Base-by-base conservation (phyloP, 805 yeast genomes). In the Candida michaelii region DNA sequence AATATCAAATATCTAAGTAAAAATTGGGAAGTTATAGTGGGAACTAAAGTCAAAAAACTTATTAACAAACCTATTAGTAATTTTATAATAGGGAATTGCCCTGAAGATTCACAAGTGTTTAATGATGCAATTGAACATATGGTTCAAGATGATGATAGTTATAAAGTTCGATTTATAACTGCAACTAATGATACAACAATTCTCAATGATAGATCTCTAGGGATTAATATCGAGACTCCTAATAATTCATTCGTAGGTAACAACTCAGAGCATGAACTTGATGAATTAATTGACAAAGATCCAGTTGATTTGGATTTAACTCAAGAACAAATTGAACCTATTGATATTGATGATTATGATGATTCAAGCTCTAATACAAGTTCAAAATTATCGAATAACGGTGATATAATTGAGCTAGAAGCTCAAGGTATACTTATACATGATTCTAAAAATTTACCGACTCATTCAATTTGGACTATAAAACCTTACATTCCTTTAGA, bases 391-490 rank as follows among this genome's bases (percentile, higher is more conserved):
- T 66, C 69, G 2, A 80, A 82, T 14, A 80, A 81, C 52, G 85
- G 84, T 5, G 79, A 75, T 8, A 65, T 76, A 12, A 76, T 83
- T 7, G 91, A 87, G 50, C 66, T 90, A 30, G 98, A 91, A 60
- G 98, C 97, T 0, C 97, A 91, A 56, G 99, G 99, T 2, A 83
- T 93, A 8, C 61, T 91, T 15, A 83, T 93, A 7, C 85, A 80
- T 49, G 85, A 83, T 55, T 60, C 71, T 2, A 65, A 66, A 27
- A 71, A 81, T 0, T 58, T 74, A 27, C 90, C 91, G 1, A 71
- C 84, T 0, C 95, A 89, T 60, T 82, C 96, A 1, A 86, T 93
- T 86, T 91, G 98, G 98, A 81, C 91, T 3, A 73, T 93, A 5
- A 83, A 86, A 53, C 95, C 95, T 2, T 84, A 82, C 61, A 66